These are phyloP conservation scores for Trypanosoma melophagium DNA, from an alignment of 208 protist species.

Conservation along the genomic window DNA sequence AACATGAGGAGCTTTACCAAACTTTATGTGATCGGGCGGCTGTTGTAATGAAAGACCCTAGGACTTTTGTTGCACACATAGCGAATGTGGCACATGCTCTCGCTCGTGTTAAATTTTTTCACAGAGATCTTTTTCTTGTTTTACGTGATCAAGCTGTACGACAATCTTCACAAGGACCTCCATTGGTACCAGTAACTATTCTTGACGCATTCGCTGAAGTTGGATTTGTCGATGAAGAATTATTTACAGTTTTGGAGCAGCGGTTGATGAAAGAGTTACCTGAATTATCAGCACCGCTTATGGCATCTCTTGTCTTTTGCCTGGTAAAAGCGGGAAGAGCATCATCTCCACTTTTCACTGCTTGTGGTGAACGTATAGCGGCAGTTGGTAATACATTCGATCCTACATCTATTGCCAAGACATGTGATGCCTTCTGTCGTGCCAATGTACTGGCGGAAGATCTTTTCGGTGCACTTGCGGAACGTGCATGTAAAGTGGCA, in stretches of 20 bases:
- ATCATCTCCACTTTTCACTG: conserved; percentile 41
- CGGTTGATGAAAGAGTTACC: conserved; percentile 51
- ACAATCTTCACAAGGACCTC: conserved; percentile 40
- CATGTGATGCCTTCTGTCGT: conserved; percentile 70
- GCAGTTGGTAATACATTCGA: conserved; percentile 69
- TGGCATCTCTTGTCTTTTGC: conserved; percentile 68
- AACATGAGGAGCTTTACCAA: conserved; percentile 72
- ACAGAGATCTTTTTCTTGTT: conserved; percentile 69
- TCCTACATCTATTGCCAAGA: conserved; percentile 70
- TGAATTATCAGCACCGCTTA: conserved; percentile 61
- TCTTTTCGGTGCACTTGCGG: conserved; percentile 81
- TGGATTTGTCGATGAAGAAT: conserved; percentile 65
- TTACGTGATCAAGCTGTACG: conserved; percentile 75
- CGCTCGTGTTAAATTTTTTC: conserved; percentile 64
- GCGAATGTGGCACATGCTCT: conserved; percentile 87
- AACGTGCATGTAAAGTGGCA: conserved; percentile 80
- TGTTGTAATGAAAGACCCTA: conserved; percentile 57
- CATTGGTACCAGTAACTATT: conserved; percentile 72
- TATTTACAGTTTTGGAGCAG: conserved; percentile 75
- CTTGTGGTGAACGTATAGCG: conserved; percentile 50
- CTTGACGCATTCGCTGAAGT: conserved; percentile 84
- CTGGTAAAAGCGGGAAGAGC: conserved; percentile 56
- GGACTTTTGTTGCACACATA: conserved; percentile 73
- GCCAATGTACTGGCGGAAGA: conserved; percentile 73
- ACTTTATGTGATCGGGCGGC: conserved; percentile 66